phyloP scores from a whole-genome alignment of 2,329 filamentous ascomycete genomes.

The Stenocarpella maydis region DNA sequence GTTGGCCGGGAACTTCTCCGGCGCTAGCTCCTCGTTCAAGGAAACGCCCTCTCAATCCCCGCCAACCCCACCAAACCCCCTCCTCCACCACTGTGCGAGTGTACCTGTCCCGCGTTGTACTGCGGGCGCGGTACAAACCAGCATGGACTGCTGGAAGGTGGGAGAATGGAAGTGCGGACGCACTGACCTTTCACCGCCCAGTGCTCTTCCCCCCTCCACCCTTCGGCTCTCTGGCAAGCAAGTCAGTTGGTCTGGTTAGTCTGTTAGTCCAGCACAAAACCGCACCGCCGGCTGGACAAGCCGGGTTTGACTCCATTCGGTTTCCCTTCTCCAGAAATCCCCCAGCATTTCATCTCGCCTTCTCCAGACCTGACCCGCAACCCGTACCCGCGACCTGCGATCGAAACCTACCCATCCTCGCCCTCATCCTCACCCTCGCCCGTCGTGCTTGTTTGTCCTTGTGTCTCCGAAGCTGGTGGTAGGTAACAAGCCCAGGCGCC shows the following conservation, averaged over 20 bases:
- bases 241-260: neutral
- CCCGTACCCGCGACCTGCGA: slow-evolving; percentile 20
- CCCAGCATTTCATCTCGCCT: slow-evolving; percentile 36
- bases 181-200: neutral
- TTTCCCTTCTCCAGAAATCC: slow-evolving; percentile 32
- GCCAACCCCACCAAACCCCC: neutral
- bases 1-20: slow-evolving; percentile 31
- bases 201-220: slow-evolving; percentile 1
- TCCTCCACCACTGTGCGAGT: neutral
- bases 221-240: no score
- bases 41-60: slow-evolving; percentile 7
- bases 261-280: slow-evolving; percentile 3
- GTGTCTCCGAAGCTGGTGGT: no score
- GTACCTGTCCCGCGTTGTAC: slow-evolving; percentile 5
- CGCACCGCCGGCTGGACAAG: neutral
- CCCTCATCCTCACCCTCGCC: neutral
- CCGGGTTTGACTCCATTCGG: slow-evolving; percentile 19
- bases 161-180: slow-evolving; percentile 8
- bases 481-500: neutral
- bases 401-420: neutral
- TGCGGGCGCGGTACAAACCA: slow-evolving; percentile 1
- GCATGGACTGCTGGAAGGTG: slow-evolving; percentile 2
- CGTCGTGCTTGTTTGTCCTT: neutral
- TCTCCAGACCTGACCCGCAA: slow-evolving; percentile 34
- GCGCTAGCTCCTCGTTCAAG: slow-evolving; percentile 27